Evolutionary conservation across 225 moss, liverwort and hornwort species (phyloP).

Genomic region (Asterella californica): DNA sequence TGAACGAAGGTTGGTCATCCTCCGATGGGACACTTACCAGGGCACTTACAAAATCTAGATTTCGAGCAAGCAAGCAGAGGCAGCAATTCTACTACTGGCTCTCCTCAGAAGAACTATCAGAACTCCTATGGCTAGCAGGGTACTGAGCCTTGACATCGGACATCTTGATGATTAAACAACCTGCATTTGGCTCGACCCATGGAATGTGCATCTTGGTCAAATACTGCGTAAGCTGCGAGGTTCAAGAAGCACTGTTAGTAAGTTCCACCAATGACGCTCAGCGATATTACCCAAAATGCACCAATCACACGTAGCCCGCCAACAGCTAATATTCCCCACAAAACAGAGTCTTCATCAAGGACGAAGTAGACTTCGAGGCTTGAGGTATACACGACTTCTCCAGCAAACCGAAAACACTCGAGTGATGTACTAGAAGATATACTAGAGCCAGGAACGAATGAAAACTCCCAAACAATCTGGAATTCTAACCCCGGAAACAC

Average conservation of each 20-base stretch:
- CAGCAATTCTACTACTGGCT: background rate
- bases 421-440: background rate
- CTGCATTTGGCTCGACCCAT: slow-evolving; percentile 63
- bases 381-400: background rate
- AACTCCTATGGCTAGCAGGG: slow-evolving; percentile 1
- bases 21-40: too few species aligned
- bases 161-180: slow-evolving; percentile 63
- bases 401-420: background rate
- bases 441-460: background rate
- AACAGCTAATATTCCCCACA: background rate
- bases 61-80: background rate
- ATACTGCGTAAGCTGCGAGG: slow-evolving; percentile 48
- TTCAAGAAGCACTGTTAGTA: background rate
- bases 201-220: slow-evolving; percentile 44
- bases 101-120: slow-evolving; percentile 23
- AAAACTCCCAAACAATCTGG: too few species aligned
- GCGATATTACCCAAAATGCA: background rate
- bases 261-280: background rate
- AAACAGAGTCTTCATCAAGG: background rate
- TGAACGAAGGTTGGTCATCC: too few species aligned
- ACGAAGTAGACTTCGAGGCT: background rate
- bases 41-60: background rate
- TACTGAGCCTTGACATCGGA: slow-evolving; percentile 36
- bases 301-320: too few species aligned
- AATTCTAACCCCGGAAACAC: too few species aligned